Percentiles rank a stretch among this genome's conserved stretches.
Conservation (phyloP, 805 yeast genomes). For the Metschnikowia vanudenii region DNA sequence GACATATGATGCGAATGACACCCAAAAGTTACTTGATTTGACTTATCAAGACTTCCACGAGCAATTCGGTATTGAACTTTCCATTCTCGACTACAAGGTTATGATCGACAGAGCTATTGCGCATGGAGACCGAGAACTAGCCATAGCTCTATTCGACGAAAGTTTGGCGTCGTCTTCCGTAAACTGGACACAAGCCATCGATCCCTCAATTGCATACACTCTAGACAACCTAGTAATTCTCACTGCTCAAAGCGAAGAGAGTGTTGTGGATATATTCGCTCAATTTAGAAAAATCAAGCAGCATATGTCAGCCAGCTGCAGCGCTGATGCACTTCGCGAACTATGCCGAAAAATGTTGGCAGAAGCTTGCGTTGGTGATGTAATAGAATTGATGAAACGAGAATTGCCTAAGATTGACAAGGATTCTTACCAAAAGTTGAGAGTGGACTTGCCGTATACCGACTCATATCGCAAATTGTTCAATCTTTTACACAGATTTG, state of each 20-base stretch:
- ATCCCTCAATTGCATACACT: slow-evolving; percentile 21
- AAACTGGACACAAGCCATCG: slow-evolving; percentile 14
- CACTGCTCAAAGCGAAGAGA: slow-evolving; percentile 30
- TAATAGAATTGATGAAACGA: slow-evolving; percentile 40
- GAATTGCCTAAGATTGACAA: slow-evolving; percentile 38
- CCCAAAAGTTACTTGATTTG: slow-evolving; percentile 4
- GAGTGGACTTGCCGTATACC: slow-evolving; percentile 25
- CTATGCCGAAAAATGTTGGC: slow-evolving; percentile 30
- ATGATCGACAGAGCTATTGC: slow-evolving; percentile 30
- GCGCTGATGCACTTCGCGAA: slow-evolving; percentile 29
- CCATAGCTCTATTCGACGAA: slow-evolving; percentile 31
- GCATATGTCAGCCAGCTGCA: slow-evolving; percentile 32
- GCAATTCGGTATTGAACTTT: slow-evolving; percentile 1
- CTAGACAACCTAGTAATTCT: slow-evolving; percentile 46
- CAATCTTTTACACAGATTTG: slow-evolving; percentile 30
- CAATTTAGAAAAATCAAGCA: slow-evolving; percentile 36
- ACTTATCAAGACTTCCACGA: slow-evolving; percentile 1
- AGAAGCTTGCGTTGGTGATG: slow-evolving; percentile 40
- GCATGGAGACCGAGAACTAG: slow-evolving; percentile 20
- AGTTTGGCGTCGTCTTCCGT: slow-evolving; percentile 22
- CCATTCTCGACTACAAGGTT: slow-evolving; percentile 18
- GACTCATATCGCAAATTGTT: slow-evolving; percentile 30
- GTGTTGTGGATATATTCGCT: slow-evolving; percentile 28
- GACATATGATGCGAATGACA: neutral
- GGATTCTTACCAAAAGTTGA: slow-evolving; percentile 29